Evolutionary conservation across 306 rosid species (phyloP).

Genomic region (Acacia confusa): DNA sequence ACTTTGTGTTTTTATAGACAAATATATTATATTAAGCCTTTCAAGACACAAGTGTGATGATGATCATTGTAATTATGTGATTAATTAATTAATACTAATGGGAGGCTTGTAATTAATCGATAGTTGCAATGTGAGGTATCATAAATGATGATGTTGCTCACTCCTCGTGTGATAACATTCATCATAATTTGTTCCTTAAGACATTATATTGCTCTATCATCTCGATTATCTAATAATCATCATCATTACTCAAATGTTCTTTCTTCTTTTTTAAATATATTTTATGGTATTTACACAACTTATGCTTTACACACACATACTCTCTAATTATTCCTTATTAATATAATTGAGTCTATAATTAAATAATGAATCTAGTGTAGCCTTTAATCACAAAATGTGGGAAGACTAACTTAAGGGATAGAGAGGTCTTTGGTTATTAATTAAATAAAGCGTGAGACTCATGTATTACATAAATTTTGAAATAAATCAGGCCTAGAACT

Average conservation of each 20-base stretch:
- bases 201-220: not conserved
- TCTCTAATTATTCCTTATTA: not conserved
- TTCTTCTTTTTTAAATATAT: not conserved
- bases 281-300: no score
- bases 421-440: not conserved
- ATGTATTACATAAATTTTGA: no score
- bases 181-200: not conserved
- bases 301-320: not conserved
- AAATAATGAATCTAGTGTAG: not conserved
- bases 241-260: not conserved
- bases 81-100: not conserved
- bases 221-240: not conserved
- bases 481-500: no score
- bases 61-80: not conserved
- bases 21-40: no score
- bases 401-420: not conserved
- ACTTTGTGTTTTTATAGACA: not conserved
- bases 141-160: conserved; percentile 1
- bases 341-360: not conserved
- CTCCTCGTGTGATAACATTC: conserved; percentile 25
- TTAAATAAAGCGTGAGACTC: not conserved
- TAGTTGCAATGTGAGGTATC: not conserved
- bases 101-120: not conserved
- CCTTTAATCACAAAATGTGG: not conserved
- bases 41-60: not conserved